Evolutionary conservation across 192 early-diverging fungal genomes (phyloP).

Genomic region (Linnemannia zychae): DNA sequence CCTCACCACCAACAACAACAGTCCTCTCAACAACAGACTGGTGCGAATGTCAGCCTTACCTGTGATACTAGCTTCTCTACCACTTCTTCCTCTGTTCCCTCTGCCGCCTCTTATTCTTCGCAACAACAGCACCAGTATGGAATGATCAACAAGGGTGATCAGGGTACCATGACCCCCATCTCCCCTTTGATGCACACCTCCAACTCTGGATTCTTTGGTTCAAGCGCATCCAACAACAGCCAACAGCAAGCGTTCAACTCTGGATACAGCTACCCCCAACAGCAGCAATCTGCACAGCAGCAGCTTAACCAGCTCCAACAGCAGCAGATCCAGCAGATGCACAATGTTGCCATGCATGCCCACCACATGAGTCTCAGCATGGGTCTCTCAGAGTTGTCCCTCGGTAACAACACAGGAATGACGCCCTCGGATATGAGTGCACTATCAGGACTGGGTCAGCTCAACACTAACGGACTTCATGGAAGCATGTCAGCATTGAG

Average conservation of each 20-base stretch:
- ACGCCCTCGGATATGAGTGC: background rate
- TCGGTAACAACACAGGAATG: conserved; percentile 14
- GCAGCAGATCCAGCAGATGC: conserved; percentile 32
- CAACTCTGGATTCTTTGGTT: conserved; percentile 34
- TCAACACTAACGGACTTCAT: conserved; percentile 1
- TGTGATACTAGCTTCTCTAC: conserved; percentile 24
- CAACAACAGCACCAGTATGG: conserved; percentile 30
- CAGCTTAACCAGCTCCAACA: conserved; percentile 14
- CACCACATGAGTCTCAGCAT: conserved; percentile 39
- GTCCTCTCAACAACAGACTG: background rate
- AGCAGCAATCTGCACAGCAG: conserved; percentile 1
- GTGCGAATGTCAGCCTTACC: background rate
- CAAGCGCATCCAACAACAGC: background rate
- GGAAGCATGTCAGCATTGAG: conserved; percentile 11
- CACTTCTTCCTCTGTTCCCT: background rate
- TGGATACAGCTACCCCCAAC: background rate
- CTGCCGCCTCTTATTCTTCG: background rate
- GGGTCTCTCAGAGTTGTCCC: conserved; percentile 36
- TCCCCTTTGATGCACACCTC: conserved; percentile 37
- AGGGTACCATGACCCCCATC: conserved; percentile 49
- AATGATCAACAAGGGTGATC: conserved; percentile 29
- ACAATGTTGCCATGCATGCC: conserved; percentile 26
- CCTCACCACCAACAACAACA: conserved; percentile 28
- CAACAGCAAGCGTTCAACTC: conserved; percentile 2
- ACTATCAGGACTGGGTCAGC: conserved; percentile 9